Evolutionary conservation across 1,284 basidiomycete genomes (phyloP).

Genomic region (Pyrrhoderma noxium): DNA sequence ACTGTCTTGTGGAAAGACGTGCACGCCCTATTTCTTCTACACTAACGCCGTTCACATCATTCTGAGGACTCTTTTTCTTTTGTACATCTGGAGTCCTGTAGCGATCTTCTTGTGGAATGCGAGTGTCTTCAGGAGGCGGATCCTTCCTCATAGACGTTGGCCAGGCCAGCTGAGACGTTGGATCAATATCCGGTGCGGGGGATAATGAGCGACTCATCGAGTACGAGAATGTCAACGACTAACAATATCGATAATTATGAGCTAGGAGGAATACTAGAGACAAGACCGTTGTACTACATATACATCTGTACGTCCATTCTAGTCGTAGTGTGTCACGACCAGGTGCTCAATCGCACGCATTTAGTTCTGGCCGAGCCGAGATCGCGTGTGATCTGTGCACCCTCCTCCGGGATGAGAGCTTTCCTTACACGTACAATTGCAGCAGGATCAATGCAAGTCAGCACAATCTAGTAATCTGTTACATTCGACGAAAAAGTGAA

Average conservation of each 20-base stretch:
- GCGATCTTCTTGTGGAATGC: constrained; percentile 2
- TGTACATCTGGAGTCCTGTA: not conserved
- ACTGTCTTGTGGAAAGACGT: constrained; percentile 60
- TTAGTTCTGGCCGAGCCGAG: no score
- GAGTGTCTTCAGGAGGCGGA: not conserved
- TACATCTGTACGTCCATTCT: not conserved
- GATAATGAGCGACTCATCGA: constrained; percentile 3
- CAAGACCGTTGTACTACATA: not conserved
- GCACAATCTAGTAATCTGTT: no score
- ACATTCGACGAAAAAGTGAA: not conserved
- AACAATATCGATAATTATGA: not conserved
- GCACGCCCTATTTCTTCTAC: constrained; percentile 22
- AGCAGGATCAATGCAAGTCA: no score
- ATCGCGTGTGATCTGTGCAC: no score
- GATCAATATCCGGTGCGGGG: constrained; percentile 45
- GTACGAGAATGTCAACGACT: not conserved
- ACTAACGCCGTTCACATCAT: not conserved
- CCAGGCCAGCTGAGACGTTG: constrained; percentile 71
- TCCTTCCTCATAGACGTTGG: constrained; percentile 43
- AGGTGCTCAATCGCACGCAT: not conserved
- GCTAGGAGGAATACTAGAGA: not conserved
- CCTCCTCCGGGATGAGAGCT: no score
- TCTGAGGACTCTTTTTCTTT: constrained; percentile 3
- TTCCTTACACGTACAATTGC: no score
- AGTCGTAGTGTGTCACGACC: not conserved